These are phyloP conservation scores for Suillus hirtellus DNA, from an alignment of 768 basidiomycete species.

Conservation along the genomic window DNA sequence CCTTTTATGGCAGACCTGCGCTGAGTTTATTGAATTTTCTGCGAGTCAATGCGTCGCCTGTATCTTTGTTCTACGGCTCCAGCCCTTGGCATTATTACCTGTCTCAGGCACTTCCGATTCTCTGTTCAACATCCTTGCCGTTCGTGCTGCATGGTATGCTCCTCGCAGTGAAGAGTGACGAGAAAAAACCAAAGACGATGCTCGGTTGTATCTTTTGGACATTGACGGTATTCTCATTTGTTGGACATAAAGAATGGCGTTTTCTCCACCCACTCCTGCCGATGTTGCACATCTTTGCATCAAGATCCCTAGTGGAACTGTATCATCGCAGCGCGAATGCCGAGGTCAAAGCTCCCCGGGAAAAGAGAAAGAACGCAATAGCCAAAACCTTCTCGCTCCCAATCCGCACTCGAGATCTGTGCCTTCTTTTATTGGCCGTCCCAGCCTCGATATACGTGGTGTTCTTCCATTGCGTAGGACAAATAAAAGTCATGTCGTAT, in stretches of 20 bases:
- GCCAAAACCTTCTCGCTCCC: constrained; percentile 24
- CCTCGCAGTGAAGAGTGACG: constrained; percentile 27
- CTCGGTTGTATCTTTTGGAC: constrained; percentile 61
- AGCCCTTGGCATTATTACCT: constrained; percentile 90
- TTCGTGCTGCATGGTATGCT: constrained; percentile 67
- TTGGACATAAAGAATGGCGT: constrained; percentile 97
- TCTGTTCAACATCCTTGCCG: constrained; percentile 73
- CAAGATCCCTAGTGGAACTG: constrained; percentile 64
- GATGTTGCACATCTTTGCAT: constrained; percentile 74
- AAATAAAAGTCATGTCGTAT: constrained; percentile 72
- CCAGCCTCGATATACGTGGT: constrained; percentile 69
- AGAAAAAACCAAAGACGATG: constrained; percentile 42
- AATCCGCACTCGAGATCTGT: constrained; percentile 37
- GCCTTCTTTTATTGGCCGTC: constrained; percentile 52
- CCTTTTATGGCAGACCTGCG: constrained; percentile 65
- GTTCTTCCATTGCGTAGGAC: constrained; percentile 77
- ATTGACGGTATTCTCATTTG: constrained; percentile 66
- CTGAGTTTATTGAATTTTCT: constrained; percentile 85
- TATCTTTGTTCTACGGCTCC: constrained; percentile 91
- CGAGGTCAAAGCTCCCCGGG: constrained; percentile 1
- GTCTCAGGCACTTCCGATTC: constrained; percentile 80
- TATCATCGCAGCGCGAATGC: constrained; percentile 21
- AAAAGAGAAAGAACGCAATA: constrained; percentile 9
- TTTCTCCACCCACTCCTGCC: constrained; percentile 93
- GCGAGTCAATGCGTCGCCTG: constrained; percentile 74